Evolutionary conservation across 768 basidiomycete genomes (phyloP), one percentile per base, ranked within the genome.

Genomic region (Heimioporus sp.): DNA sequence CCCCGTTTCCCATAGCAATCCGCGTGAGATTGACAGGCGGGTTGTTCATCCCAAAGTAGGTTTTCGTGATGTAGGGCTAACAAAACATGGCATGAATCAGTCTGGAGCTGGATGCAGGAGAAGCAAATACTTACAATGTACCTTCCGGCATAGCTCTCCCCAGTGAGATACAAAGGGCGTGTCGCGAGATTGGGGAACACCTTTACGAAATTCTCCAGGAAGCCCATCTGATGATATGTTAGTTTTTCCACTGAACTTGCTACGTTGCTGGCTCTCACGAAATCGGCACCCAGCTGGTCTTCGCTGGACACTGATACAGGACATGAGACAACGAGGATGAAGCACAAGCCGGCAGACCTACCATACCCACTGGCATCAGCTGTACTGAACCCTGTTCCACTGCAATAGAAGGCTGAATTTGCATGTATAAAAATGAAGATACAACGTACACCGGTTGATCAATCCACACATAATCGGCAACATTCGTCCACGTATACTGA

Each of bases 21-120:
- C 82, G 83, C 1, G 77, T 70, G 17, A 90, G 73, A 9, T 79
- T 80, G n/a, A 89, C 84, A 0, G 88, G 86, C 10, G 87, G 85
- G 38, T 79, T 77, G 2, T 72, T 52, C 68, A 80, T 74, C 43
- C 67, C 73, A 57, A 90, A 85, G 62, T 86, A 84, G 10, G 83
- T 69, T 66, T 87, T 86, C 53, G 83, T 73, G 60, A 90, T 90
- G 62, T 89, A 88, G 5, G 87, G 86, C 85, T 88, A 10, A 82
- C 71, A 6, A 10, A 6, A n/a, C 15, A 9, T 54, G n/a, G 16
- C 4, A 41, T 3, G 7, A 9, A 40, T 37, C 19, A 37, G 21
- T 10, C 37, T 12, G n/a, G 16, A 9, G 7, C 37, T 12, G n/a
- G 16, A 9, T 11, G 31, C 2, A 10, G 7, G 34, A 30, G 10